Conservation (phyloP, 2,329 filamentous ascomycete genomes). For the Penicillium oxalicum region DNA sequence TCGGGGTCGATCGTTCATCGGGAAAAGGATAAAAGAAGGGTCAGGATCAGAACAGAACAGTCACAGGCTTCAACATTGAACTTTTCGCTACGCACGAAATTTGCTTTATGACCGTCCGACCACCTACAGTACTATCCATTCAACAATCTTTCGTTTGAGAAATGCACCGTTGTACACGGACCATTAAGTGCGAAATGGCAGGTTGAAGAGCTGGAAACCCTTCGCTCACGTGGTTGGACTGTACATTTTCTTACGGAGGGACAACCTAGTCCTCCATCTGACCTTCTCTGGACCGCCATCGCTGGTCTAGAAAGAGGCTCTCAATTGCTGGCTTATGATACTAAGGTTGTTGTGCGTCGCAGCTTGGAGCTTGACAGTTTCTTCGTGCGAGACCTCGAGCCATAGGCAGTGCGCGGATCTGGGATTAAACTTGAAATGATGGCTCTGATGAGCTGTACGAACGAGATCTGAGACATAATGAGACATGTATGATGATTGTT, state of each 20-base stretch:
- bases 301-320: not conserved
- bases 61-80: not conserved
- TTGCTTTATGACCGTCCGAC: not conserved
- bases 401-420: not conserved
- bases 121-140: not conserved
- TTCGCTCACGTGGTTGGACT: not conserved
- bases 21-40: not conserved
- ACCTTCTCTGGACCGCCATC: not conserved
- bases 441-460: not conserved
- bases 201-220: not conserved
- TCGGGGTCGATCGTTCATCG: not conserved
- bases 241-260: not conserved
- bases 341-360: not conserved
- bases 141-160: not conserved
- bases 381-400: not conserved
- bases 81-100: not conserved
- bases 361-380: not conserved
- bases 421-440: not conserved
- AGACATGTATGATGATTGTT: no score
- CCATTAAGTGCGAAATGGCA: not conserved
- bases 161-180: not conserved
- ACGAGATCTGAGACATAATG: no score
- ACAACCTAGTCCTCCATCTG: not conserved
- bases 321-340: not conserved
- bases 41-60: not conserved